Percentiles rank a stretch among this genome's conserved stretches.
phyloP scores from a whole-genome alignment of 148 eudicot species.

The Vaccinium myrtillus region DNA sequence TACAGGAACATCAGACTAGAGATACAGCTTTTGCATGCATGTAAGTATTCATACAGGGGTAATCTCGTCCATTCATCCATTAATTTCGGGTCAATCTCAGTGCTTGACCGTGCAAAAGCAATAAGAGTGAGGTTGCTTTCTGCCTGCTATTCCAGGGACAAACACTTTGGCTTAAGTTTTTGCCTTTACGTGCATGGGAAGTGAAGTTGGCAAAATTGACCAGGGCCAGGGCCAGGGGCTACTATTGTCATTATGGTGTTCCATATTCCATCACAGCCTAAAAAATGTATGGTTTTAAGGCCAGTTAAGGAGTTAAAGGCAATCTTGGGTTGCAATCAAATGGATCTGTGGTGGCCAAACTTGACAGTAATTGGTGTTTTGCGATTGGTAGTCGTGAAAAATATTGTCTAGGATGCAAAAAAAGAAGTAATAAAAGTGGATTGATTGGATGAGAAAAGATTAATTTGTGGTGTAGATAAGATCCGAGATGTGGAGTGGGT shows the following conservation, averaged over 20 bases:
- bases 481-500: conserved; percentile 9
- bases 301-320: background rate
- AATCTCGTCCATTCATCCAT: background rate
- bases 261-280: background rate
- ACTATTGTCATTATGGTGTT: conserved; percentile 11
- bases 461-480: background rate
- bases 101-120: conserved; percentile 18
- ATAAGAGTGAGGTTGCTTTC: conserved; percentile 21
- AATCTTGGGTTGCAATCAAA: background rate
- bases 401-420: no score
- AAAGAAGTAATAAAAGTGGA: background rate
- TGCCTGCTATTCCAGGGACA: conserved; percentile 45
- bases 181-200: conserved; percentile 64
- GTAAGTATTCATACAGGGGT: background rate
- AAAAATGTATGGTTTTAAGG: background rate
- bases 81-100: background rate
- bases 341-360: background rate
- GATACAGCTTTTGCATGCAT: background rate
- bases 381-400: no score
- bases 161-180: background rate
- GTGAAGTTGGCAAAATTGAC: conserved; percentile 31
- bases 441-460: conserved; percentile 8
- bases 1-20: background rate
- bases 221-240: conserved; percentile 4
- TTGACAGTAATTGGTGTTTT: no score